phyloP scores from a whole-genome alignment of 208 protist species.

The Phytomonas sp. region DNA sequence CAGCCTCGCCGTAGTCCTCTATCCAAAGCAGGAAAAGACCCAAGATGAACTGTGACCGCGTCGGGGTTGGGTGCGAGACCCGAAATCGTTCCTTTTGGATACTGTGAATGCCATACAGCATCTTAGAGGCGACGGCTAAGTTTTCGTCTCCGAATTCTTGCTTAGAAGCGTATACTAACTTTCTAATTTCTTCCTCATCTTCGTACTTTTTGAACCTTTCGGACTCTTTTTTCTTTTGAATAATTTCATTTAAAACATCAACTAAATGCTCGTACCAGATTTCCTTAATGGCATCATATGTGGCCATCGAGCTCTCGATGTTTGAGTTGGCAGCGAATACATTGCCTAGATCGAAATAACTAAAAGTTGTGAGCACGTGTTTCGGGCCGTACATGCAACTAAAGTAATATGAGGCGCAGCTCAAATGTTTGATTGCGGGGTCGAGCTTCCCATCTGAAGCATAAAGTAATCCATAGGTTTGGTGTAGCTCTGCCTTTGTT shows the following conservation, averaged over 20 bases:
- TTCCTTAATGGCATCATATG: conserved; percentile 83
- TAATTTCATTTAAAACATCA: conserved; percentile 40
- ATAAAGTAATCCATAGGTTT: conserved; percentile 85
- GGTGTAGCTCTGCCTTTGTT: conserved; percentile 81
- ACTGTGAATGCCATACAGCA: conserved; percentile 73
- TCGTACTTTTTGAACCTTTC: conserved; percentile 60
- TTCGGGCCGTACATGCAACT: conserved; percentile 69
- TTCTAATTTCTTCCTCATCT: conserved; percentile 36
- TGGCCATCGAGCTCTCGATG: conserved; percentile 81
- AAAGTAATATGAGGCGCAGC: conserved; percentile 81
- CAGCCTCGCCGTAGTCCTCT: conserved; percentile 45
- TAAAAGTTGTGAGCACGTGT: conserved; percentile 79
- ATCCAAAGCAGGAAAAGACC: conserved; percentile 81
- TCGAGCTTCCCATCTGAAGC: conserved; percentile 80
- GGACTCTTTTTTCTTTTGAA: conserved; percentile 37
- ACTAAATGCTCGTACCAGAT: conserved; percentile 70
- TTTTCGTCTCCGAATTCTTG: conserved; percentile 71
- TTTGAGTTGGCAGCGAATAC: conserved; percentile 80
- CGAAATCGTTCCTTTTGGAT: conserved; percentile 80
- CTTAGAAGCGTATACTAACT: conserved; percentile 45
- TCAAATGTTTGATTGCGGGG: conserved; percentile 68
- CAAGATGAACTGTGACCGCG: conserved; percentile 67
- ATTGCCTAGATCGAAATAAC: conserved; percentile 88
- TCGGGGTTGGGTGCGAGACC: conserved; percentile 48
- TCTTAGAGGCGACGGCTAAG: conserved; percentile 76